A percentile compares a stretch with the other conserved stretches of the same genome.
phyloP scores from a whole-genome alignment of 2,329 filamentous ascomycete species.

The Cordyceps pruinosa region DNA sequence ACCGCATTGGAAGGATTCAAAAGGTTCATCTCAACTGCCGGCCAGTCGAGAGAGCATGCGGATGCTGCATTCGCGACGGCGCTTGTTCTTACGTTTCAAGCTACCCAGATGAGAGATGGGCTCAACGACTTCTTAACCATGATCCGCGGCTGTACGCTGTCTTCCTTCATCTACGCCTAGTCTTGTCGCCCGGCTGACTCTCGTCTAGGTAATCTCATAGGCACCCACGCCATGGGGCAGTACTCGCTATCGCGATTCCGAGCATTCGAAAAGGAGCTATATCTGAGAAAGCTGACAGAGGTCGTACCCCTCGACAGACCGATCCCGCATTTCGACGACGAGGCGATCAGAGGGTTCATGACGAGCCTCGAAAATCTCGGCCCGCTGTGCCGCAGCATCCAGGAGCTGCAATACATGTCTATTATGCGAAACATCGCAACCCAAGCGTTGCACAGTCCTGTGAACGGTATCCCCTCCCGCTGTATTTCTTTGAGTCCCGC shows the following conservation, averaged over 20 bases:
- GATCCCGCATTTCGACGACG: constrained; percentile 1
- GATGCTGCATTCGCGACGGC: constrained; percentile 12
- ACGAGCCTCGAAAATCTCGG: constrained; percentile 3
- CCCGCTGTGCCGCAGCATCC: constrained; percentile 8
- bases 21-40: constrained; percentile 7
- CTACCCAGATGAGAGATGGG: constrained; percentile 9
- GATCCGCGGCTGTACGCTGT: constrained; percentile 6
- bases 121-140: constrained; percentile 12
- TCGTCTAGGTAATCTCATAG: constrained; percentile 4
- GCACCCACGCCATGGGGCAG: neutral
- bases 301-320: constrained; percentile 3
- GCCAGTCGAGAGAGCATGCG: constrained; percentile 3
- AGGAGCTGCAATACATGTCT: constrained; percentile 9
- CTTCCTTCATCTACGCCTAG: neutral
- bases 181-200: neutral
- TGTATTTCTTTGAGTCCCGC: too few relatives aligned
- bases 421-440: constrained; percentile 11
- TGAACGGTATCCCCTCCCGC: neutral
- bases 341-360: constrained; percentile 7
- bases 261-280: constrained; percentile 7
- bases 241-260: constrained; percentile 1
- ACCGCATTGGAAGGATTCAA: constrained; percentile 12
- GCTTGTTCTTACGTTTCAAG: constrained; percentile 8
- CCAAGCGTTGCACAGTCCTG: neutral
- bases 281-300: neutral